Conservation (phyloP, 352 stramenopile genomes). For the Nothophytophthora sp. region DNA sequence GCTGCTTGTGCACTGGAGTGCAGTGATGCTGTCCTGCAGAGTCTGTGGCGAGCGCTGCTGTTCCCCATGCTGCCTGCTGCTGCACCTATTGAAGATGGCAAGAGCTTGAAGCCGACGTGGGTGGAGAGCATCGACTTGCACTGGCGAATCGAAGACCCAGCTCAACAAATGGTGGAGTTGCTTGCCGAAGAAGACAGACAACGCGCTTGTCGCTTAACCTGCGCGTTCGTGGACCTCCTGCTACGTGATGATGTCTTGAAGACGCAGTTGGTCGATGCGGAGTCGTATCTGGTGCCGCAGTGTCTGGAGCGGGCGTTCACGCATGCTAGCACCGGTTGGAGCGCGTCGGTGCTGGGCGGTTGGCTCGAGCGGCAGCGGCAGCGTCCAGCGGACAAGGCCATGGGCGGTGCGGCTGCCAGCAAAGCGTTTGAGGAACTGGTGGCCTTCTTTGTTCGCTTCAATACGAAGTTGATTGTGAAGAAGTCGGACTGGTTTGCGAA, state of each 20-base stretch:
- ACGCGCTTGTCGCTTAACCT: slow-evolving; percentile 35
- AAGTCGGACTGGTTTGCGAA: slow-evolving; percentile 77
- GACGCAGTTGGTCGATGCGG: slow-evolving; percentile 20
- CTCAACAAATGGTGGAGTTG: slow-evolving; percentile 56
- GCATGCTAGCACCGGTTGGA: slow-evolving; percentile 38
- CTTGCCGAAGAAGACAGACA: slow-evolving; percentile 49
- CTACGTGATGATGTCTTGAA: slow-evolving; percentile 33
- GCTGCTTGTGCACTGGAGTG: slow-evolving; percentile 57
- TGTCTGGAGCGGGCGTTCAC: slow-evolving; percentile 58
- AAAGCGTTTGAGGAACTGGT: slow-evolving; percentile 34
- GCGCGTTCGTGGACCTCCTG: slow-evolving; percentile 44
- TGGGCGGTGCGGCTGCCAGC: not conserved
- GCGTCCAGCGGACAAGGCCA: slow-evolving; percentile 1
- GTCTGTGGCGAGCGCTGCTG: slow-evolving; percentile 53
- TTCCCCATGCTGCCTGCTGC: too few species aligned
- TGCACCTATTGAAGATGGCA: slow-evolving; percentile 2
- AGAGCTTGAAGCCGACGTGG: slow-evolving; percentile 3
- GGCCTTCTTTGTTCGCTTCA: slow-evolving; percentile 43
- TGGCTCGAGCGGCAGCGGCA: slow-evolving; percentile 27
- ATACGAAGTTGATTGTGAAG: slow-evolving; percentile 52
- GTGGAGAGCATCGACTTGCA: slow-evolving; percentile 14
- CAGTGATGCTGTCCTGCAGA: slow-evolving; percentile 49
- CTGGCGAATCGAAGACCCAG: slow-evolving; percentile 44
- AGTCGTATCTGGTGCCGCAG: slow-evolving; percentile 42
- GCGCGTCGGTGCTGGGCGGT: slow-evolving; percentile 34